Base-by-base conservation (phyloP, 2,329 filamentous ascomycete species). In the Hyphodiscus sp. region DNA sequence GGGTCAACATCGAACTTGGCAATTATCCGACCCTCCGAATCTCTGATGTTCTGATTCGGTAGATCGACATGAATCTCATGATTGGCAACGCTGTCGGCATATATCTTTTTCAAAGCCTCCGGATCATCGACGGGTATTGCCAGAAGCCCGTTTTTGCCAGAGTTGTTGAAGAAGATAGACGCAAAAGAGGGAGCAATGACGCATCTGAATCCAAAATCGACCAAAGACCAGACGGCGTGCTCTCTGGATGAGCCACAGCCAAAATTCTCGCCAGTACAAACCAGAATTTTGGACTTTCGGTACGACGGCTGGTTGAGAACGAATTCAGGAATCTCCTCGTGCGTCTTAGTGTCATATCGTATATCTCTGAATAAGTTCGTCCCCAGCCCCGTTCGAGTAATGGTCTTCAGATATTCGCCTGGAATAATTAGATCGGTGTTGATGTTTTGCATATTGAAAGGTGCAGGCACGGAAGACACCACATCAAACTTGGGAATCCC, bases 131-230 rank as follows among this genome's bases (percentile, higher is more conserved):
- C 87, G 55, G 79, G 73, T 56, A 97, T 83, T 47, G 92, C 91
- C 59, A 97, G 77, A 92, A 97, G 97, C 75, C 92, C 92, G 76
- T 99, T 99, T 81, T 99, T 97, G 82, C 96, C 97, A n/a, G 88
- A 94, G 78, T 99, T 99, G 82, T 96, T 96, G 82, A 92, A 95
- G 83, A 96, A 96, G 71, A 99, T 99, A 68, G 95, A 90, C 54
- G 87, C 88, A 62, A 82, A 89, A 16, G 87, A 91, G 1, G 90
- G 89, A 0, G 92, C 94, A 63, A 97, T 95, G 66, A 97, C 80
- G 70, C 87, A 92, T 69, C 87, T 89, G 75, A 99, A 96, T 62
- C 94, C 94, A 65, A 97, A 97, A 73, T 97, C 94, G 53, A 95
- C 84, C 20, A 97, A 80, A 6, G 94, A 92, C 94, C 94, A 97